A percentile compares a stretch with the other conserved stretches of the same genome.
phyloP scores from a whole-genome alignment of 208 protist species.

The Polymyxa betae region DNA sequence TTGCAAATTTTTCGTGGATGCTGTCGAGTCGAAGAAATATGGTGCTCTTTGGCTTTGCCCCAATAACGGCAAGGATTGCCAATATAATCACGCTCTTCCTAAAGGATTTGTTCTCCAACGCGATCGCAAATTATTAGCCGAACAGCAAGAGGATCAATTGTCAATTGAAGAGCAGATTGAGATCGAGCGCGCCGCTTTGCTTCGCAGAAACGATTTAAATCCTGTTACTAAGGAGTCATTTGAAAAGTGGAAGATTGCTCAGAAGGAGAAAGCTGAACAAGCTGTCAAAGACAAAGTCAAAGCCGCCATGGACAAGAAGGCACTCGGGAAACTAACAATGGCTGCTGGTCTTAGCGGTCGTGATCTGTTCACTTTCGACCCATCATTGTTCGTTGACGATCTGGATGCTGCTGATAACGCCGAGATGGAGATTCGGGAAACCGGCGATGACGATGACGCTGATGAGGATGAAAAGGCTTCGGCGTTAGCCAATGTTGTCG shows the following conservation, averaged over 20 bases:
- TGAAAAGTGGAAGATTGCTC: slow-evolving; percentile 42
- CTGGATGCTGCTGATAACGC: slow-evolving; percentile 26
- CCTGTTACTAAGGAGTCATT: slow-evolving; percentile 45
- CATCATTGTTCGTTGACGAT: slow-evolving; percentile 48
- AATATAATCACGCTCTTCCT: slow-evolving; percentile 25
- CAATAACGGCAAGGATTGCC: slow-evolving; percentile 51
- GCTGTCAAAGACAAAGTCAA: slow-evolving; percentile 46
- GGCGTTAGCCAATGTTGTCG: not conserved
- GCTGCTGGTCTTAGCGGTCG: slow-evolving; percentile 34
- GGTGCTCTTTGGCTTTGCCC: slow-evolving; percentile 15
- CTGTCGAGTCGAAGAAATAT: slow-evolving; percentile 29
- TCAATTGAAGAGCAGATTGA: slow-evolving; percentile 48
- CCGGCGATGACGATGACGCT: slow-evolving; percentile 21
- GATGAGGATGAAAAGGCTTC: not conserved
- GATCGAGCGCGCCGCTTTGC: not conserved
- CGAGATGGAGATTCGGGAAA: slow-evolving; percentile 7
- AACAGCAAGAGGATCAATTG: not conserved
- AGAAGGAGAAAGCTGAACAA: slow-evolving; percentile 29
- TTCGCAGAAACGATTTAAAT: not conserved
- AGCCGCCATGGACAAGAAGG: slow-evolving; percentile 45
- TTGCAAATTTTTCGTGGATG: slow-evolving; percentile 40
- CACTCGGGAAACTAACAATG: not conserved
- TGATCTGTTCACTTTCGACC: slow-evolving; percentile 49
- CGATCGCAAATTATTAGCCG: not conserved
- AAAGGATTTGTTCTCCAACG: slow-evolving; percentile 37